Percentiles rank a stretch among this genome's conserved stretches.
Conservation (phyloP, 2,329 filamentous ascomycete species). For the Neonectria faginata region DNA sequence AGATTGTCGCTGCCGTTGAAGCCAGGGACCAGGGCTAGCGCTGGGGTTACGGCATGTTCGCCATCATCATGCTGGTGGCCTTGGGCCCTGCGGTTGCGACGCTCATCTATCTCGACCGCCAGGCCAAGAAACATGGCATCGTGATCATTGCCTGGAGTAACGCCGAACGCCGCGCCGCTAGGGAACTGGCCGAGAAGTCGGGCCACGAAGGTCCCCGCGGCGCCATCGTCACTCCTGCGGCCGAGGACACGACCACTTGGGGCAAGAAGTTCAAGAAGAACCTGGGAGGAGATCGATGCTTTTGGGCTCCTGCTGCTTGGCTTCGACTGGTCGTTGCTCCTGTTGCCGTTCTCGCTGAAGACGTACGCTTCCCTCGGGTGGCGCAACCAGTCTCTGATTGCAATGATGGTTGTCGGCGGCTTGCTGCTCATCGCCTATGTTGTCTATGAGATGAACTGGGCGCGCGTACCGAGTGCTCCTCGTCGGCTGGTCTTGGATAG, state of each 20-base stretch:
- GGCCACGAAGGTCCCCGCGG: conserved; percentile 35
- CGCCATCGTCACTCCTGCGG: conserved; percentile 30
- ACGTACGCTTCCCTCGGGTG: conserved; percentile 55
- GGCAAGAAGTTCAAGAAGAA: conserved; percentile 49
- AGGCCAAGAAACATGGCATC: conserved; percentile 65
- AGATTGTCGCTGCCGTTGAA: conserved; percentile 55
- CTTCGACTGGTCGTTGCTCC: conserved; percentile 66
- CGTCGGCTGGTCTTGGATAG: conserved; percentile 46
- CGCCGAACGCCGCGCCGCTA: conserved; percentile 51
- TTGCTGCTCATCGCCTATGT: conserved; percentile 56
- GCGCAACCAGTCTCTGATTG: conserved; percentile 56
- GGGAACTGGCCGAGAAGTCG: conserved; percentile 31
- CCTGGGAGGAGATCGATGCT: conserved; percentile 52
- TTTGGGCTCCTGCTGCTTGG: conserved; percentile 59
- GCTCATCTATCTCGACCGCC: conserved; percentile 66
- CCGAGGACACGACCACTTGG: conserved; percentile 38
- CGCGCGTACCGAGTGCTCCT: conserved; percentile 40
- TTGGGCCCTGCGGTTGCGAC: conserved; percentile 65
- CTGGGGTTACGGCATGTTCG: conserved; percentile 69
- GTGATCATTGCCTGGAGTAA: conserved; percentile 50
- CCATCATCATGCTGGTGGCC: conserved; percentile 68
- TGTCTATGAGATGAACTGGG: conserved; percentile 58
- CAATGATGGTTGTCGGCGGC: conserved; percentile 55
- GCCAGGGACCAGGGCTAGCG: conserved; percentile 41
- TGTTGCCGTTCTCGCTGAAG: conserved; percentile 75